phyloP scores from a whole-genome alignment of 345 rosid species.

The Ceriops tagal region DNA sequence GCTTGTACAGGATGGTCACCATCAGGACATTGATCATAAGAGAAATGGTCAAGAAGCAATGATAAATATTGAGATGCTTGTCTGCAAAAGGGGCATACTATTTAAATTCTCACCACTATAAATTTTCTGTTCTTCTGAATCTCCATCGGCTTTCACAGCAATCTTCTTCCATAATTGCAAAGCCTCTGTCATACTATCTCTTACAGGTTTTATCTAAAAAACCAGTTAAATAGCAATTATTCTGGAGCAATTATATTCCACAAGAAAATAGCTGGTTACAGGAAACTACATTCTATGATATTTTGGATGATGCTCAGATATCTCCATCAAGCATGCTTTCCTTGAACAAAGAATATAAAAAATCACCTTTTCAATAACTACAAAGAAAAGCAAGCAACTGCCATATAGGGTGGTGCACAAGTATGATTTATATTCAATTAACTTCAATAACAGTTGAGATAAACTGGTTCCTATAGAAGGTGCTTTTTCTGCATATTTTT shows the following conservation, averaged over 20 bases:
- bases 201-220: constrained; percentile 84
- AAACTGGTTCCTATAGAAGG: neutral
- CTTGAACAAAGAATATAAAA: neutral
- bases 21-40: constrained; percentile 31
- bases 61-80: constrained; percentile 11
- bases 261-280: constrained; percentile 13
- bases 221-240: constrained; percentile 22
- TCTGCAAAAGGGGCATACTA: neutral
- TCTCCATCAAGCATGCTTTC: neutral
- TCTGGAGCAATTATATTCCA: constrained; percentile 7
- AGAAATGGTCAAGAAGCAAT: neutral
- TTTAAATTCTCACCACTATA: constrained; percentile 46
- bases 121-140: constrained; percentile 54
- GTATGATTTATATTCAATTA: neutral
- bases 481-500: neutral
- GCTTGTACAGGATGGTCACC: constrained; percentile 32
- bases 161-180: constrained; percentile 86
- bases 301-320: neutral
- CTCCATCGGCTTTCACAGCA: constrained; percentile 72
- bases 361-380: neutral
- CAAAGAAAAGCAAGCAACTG: too few species aligned
- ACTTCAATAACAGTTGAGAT: neutral
- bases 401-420: neutral
- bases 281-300: constrained; percentile 12
- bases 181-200: constrained; percentile 95